phyloP scores from a whole-genome alignment of 2,329 filamentous ascomycete genomes.

The Colletotrichum sansevieriae region DNA sequence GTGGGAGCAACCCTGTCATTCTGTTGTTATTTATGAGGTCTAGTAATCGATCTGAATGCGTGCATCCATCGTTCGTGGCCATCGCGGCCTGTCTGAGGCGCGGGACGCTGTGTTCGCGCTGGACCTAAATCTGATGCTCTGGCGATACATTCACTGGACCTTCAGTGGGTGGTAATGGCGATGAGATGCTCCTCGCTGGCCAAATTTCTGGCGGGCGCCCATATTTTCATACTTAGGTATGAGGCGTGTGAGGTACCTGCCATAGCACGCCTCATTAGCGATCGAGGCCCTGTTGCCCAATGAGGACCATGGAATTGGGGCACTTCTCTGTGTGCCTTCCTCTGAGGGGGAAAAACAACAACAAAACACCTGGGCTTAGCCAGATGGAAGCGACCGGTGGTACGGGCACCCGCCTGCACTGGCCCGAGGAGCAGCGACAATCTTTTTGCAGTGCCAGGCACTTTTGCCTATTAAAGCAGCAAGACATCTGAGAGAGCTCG shows the following conservation, averaged over 20 bases:
- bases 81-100: neutral
- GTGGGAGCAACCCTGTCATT: neutral
- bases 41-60: neutral
- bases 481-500: slow-evolving; percentile 21
- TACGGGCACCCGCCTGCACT: slow-evolving; percentile 7
- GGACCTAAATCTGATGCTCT: slow-evolving; percentile 33
- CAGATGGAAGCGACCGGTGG: slow-evolving; percentile 15
- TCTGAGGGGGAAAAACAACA: slow-evolving; percentile 7
- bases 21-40: neutral
- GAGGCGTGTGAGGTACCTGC: neutral
- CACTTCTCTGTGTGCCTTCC: slow-evolving; percentile 15
- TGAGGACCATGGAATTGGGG: slow-evolving; percentile 31
- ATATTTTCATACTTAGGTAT: slow-evolving; percentile 20
- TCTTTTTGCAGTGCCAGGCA: neutral
- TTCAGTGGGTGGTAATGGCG: slow-evolving; percentile 47
- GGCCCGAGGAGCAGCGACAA: slow-evolving; percentile 1
- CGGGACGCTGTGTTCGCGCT: slow-evolving; percentile 1
- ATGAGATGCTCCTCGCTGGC: slow-evolving; percentile 26
- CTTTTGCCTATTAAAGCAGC: slow-evolving; percentile 30
- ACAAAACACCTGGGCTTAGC: neutral
- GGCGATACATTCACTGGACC: slow-evolving; percentile 37
- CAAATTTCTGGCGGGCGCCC: slow-evolving; percentile 24
- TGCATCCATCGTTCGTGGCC: slow-evolving; percentile 31
- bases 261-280: slow-evolving; percentile 25
- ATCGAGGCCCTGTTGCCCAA: slow-evolving; percentile 31